phyloP scores from a whole-genome alignment of 169 alveolate species.

The Perkinsus marinus region DNA sequence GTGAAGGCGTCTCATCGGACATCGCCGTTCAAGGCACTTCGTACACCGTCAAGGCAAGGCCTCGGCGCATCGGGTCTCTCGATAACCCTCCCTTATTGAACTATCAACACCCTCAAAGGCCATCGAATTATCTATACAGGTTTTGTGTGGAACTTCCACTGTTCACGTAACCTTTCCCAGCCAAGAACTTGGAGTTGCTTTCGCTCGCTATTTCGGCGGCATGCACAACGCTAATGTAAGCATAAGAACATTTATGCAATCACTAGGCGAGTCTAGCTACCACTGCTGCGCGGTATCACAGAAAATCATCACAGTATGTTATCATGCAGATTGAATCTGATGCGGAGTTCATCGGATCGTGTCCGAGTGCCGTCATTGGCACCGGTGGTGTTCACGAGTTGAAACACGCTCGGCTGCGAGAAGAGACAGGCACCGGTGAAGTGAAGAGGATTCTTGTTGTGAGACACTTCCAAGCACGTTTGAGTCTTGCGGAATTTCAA shows the following conservation, averaged over 20 bases:
- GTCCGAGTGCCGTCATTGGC: neutral
- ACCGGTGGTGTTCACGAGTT: neutral
- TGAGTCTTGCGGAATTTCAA: neutral
- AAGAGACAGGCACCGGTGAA: neutral
- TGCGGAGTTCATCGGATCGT: neutral
- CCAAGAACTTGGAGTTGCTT: neutral
- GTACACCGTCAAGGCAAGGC: neutral
- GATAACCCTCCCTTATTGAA: too few species aligned
- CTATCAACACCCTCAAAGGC: neutral
- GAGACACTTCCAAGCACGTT: neutral
- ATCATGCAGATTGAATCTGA: neutral
- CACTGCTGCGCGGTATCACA: too few species aligned
- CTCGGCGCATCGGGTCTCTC: neutral
- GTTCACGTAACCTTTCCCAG: neutral
- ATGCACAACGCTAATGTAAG: neutral
- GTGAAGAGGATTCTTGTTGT: neutral
- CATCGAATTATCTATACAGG: neutral
- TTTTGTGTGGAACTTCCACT: neutral
- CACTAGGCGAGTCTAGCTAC: too few species aligned
- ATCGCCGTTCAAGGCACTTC: neutral
- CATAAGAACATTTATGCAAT: too few species aligned
- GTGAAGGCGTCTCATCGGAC: neutral
- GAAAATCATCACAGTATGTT: too few species aligned
- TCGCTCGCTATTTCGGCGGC: neutral
- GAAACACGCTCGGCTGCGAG: neutral